Conservation (phyloP, 495 filamentous ascomycete genomes). For the Annulohypoxylon nitens region DNA sequence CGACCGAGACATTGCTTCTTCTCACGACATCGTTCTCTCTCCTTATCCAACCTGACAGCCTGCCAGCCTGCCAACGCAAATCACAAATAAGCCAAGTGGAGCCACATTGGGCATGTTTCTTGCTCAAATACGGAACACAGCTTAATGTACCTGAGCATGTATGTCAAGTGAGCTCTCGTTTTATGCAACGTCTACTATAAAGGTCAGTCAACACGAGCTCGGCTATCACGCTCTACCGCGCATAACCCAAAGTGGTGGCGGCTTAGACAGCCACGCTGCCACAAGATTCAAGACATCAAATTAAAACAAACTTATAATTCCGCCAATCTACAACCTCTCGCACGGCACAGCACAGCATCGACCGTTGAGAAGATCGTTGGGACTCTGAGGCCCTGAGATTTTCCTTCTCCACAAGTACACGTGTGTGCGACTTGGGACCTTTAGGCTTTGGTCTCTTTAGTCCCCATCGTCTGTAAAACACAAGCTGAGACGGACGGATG, state of each 20-base stretch:
- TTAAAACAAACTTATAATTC: constrained; percentile 13
- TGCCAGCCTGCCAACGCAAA: constrained; percentile 11
- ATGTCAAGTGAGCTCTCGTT: constrained; percentile 24
- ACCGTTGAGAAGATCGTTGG: constrained; percentile 18
- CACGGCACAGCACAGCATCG: constrained; percentile 20
- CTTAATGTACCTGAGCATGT: constrained; percentile 10
- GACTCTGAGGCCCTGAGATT: background rate
- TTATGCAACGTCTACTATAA: constrained; percentile 18
- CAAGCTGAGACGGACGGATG: constrained; percentile 40
- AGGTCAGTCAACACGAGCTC: constrained; percentile 44
- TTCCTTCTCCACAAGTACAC: constrained; percentile 14
- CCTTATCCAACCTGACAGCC: background rate
- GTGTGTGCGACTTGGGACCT: constrained; percentile 18
- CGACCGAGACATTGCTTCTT: constrained; percentile 7
- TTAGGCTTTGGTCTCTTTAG: background rate
- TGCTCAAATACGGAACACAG: constrained; percentile 9
- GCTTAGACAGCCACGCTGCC: constrained; percentile 23
- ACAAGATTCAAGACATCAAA: constrained; percentile 24
- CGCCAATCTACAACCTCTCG: constrained; percentile 19
- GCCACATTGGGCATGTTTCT: constrained; percentile 18
- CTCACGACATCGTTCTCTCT: constrained; percentile 16
- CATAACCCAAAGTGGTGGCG: constrained; percentile 27
- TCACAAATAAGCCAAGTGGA: constrained; percentile 33
- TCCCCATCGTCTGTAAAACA: constrained; percentile 41
- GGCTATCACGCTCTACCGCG: constrained; percentile 29